Conservation (phyloP, 2,329 filamentous ascomycete genomes). For the Trichoderma harzianum region DNA sequence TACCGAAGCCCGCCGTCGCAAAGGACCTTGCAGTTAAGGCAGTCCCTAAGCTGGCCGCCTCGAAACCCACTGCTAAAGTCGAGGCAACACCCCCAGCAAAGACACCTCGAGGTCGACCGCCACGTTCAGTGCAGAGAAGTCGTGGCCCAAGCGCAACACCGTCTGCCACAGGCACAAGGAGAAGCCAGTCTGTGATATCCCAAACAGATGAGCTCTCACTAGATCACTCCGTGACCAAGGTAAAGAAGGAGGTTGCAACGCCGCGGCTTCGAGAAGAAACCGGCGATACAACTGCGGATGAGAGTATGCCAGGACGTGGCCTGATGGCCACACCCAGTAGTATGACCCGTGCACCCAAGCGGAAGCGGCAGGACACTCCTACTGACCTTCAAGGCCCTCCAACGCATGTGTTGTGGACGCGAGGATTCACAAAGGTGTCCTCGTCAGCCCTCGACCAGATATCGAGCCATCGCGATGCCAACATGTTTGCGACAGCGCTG, state of each 20-base stretch:
- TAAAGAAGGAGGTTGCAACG: constrained; percentile 60
- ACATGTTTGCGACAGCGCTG: constrained; percentile 73
- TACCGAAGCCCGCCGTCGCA: constrained; percentile 35
- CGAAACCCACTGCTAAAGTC: constrained; percentile 28
- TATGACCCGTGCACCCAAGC: constrained; percentile 45
- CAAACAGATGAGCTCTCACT: constrained; percentile 47
- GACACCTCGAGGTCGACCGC: constrained; percentile 32
- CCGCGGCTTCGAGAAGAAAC: constrained; percentile 53
- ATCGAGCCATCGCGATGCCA: constrained; percentile 71
- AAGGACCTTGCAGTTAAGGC: constrained; percentile 33
- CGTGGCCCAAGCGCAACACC: constrained; percentile 36
- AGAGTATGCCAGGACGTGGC: constrained; percentile 43
- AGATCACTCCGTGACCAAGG: constrained; percentile 43
- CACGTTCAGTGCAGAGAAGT: constrained; percentile 36
- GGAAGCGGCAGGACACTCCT: constrained; percentile 55
- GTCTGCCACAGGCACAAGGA: constrained; percentile 33
- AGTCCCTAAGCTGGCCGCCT: constrained; percentile 25
- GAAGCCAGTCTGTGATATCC: constrained; percentile 46
- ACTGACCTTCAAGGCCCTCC: constrained; percentile 51
- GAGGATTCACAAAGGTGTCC: constrained; percentile 70
- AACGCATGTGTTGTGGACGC: constrained; percentile 70
- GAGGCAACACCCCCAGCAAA: constrained; percentile 25
- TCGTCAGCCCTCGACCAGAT: constrained; percentile 73
- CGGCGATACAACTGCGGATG: constrained; percentile 54
- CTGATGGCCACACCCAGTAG: constrained; percentile 37